A percentile compares a stretch with the other conserved stretches of the same genome.
Evolutionary conservation across 2,329 filamentous ascomycete genomes (phyloP).

Genomic region (Calonectria crousiana): DNA sequence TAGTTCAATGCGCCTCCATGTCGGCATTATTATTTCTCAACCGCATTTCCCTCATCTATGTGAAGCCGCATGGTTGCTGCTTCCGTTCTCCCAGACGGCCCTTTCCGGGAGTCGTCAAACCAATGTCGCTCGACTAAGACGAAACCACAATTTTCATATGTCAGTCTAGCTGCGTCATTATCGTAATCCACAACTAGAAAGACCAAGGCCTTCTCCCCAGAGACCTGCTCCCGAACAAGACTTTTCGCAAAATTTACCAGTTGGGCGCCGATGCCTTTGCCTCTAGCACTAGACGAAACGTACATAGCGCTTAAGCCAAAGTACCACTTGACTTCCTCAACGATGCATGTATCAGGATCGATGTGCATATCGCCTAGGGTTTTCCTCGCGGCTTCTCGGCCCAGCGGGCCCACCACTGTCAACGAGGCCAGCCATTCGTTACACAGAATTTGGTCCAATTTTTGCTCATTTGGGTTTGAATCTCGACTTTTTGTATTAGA

Average conservation of each 20-base stretch:
- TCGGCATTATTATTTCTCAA: background rate
- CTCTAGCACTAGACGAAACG: conserved; percentile 21
- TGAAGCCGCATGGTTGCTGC: conserved; percentile 33
- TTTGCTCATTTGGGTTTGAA: background rate
- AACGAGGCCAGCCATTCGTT: conserved; percentile 31
- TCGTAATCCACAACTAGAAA: conserved; percentile 25
- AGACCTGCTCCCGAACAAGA: background rate
- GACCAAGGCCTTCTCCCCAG: background rate
- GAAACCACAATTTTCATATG: conserved; percentile 35
- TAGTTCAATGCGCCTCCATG: background rate
- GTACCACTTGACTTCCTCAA: background rate
- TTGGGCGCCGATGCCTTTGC: conserved; percentile 22
- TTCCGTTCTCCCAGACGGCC: background rate
- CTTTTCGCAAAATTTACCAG: conserved; percentile 23
- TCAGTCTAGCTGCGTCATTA: conserved; percentile 15
- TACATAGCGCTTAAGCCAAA: conserved; percentile 33
- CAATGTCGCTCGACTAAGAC: conserved; percentile 26
- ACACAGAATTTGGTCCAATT: background rate
- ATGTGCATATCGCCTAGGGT: conserved; percentile 14
- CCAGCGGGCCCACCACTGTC: conserved; percentile 22
- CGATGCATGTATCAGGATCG: background rate
- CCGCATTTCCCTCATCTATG: background rate
- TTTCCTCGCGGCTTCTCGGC: background rate
- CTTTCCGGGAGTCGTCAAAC: conserved; percentile 21
- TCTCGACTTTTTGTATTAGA: background rate